Evolutionary conservation across 2,329 filamentous ascomycete genomes (phyloP).

Genomic region (Dryadomyces quercus-mongolicae): DNA sequence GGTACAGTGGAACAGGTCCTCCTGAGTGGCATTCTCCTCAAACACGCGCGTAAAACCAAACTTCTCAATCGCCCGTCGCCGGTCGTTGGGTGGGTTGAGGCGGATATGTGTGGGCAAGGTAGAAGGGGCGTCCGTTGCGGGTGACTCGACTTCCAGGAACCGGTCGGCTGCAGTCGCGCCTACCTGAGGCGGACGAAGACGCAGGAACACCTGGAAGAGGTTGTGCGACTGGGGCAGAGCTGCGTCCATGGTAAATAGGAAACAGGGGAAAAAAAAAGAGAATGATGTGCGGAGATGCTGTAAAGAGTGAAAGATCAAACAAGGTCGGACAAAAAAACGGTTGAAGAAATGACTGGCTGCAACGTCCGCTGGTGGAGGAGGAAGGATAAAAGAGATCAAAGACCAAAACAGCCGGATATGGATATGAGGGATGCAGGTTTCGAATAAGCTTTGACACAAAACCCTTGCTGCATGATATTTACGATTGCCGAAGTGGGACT

Average conservation of each 20-base stretch:
- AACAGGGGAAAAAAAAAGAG: too few relatives aligned
- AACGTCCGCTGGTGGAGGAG: too few relatives aligned
- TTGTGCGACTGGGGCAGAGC: constrained; percentile 25
- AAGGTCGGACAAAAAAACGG: too few relatives aligned
- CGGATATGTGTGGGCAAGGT: constrained; percentile 56
- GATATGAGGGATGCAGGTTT: too few relatives aligned
- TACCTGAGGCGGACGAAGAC: constrained; percentile 57
- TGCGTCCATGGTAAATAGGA: constrained; percentile 28
- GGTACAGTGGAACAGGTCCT: constrained; percentile 76
- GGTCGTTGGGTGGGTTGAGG: constrained; percentile 69
- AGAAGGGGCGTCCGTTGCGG: constrained; percentile 21
- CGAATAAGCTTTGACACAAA: background rate
- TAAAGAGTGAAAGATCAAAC: too few relatives aligned
- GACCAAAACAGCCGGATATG: too few relatives aligned
- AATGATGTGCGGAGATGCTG: too few relatives aligned
- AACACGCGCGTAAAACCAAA: constrained; percentile 94
- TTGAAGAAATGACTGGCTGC: too few relatives aligned
- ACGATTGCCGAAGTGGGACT: background rate
- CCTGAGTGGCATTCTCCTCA: constrained; percentile 70
- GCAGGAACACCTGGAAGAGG: constrained; percentile 86
- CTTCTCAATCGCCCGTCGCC: constrained; percentile 79
- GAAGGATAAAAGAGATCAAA: too few relatives aligned
- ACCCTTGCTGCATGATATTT: background rate
- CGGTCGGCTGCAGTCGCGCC: constrained; percentile 41
- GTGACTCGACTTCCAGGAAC: constrained; percentile 65